These are phyloP conservation scores for Fusarium acutatum DNA, from an alignment of 2,329 filamentous ascomycete genomes.

Conservation along the genomic window DNA sequence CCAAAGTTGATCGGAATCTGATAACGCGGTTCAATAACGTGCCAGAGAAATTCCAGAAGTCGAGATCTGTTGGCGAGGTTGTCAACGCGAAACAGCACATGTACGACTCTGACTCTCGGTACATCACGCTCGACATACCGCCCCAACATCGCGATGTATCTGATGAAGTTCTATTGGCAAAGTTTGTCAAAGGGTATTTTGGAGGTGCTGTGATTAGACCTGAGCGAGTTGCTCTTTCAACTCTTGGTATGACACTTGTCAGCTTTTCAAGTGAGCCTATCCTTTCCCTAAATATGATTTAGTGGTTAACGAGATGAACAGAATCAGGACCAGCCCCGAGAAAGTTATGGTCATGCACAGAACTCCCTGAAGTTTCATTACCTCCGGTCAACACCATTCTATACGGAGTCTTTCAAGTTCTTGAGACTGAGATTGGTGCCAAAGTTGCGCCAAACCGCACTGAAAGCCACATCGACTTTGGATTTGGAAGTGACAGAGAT, in stretches of 20 bases:
- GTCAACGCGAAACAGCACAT: constrained; percentile 39
- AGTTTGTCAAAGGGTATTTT: constrained; percentile 44
- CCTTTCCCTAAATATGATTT: accelerated
- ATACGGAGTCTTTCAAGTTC: constrained; percentile 42
- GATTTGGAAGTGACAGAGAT: constrained; percentile 39
- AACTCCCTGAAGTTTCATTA: constrained; percentile 28
- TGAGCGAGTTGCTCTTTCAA: constrained; percentile 33
- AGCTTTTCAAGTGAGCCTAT: constrained; percentile 24
- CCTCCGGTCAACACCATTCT: constrained; percentile 33
- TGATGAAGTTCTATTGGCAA: constrained; percentile 42
- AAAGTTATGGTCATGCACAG: constrained; percentile 28
- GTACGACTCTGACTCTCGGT: constrained; percentile 34
- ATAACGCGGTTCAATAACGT: constrained; percentile 27
- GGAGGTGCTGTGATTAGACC: constrained; percentile 42
- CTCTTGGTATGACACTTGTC: constrained; percentile 12
- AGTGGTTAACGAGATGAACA: neutral
- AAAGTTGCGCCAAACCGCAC: neutral
- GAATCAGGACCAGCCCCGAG: neutral
- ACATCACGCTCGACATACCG: constrained; percentile 35
- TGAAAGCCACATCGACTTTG: constrained; percentile 43
- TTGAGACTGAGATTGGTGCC: constrained; percentile 14
- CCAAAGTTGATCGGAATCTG: constrained; percentile 2
- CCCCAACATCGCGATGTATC: constrained; percentile 9
- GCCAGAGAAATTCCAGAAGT: constrained; percentile 38
- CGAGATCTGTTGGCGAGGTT: constrained; percentile 33